Percentiles rank a stretch among this genome's conserved stretches.
Conservation (phyloP, 441 rosid genomes). For the Daphne laureola region DNA sequence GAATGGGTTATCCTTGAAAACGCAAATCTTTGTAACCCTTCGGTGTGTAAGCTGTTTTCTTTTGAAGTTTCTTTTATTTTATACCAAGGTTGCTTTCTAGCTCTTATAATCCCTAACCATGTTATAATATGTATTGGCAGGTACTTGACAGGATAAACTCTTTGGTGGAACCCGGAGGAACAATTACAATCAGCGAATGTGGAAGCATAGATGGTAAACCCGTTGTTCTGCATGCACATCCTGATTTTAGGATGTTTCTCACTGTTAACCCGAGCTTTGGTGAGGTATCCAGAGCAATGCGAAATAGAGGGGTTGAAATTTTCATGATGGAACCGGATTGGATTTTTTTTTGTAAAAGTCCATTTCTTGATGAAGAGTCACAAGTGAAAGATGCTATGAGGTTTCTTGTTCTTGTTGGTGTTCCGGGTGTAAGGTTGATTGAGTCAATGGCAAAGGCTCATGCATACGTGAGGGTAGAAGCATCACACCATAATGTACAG, state of each 20-base stretch:
- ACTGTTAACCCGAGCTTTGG: constrained; percentile 87
- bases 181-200: constrained; percentile 89
- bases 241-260: constrained; percentile 85
- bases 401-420: constrained; percentile 70
- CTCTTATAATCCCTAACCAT: constrained; percentile 3
- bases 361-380: constrained; percentile 36
- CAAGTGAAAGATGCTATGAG: constrained; percentile 57
- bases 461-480: constrained; percentile 57
- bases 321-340: constrained; percentile 93
- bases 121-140: constrained; percentile 31
- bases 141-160: constrained; percentile 99
- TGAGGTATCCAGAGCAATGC: constrained; percentile 96
- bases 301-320: constrained; percentile 97
- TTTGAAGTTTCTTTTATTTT: constrained; percentile 9
- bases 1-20: constrained; percentile 95
- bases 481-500: constrained; percentile 36
- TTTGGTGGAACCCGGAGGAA: constrained; percentile 86
- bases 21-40: constrained; percentile 98
- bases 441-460: constrained; percentile 91
- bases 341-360: constrained; percentile 45
- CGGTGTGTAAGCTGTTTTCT: constrained; percentile 42
- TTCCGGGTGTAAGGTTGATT: constrained; percentile 59
- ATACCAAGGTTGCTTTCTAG: background rate
- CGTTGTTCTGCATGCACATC: constrained; percentile 70
- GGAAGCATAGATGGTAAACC: constrained; percentile 90